A percentile compares a stretch with the other conserved stretches of the same genome.
These are phyloP conservation scores for Marasmius fiardii DNA, from an alignment of 1,284 basidiomycete genomes.

Conservation along the genomic window DNA sequence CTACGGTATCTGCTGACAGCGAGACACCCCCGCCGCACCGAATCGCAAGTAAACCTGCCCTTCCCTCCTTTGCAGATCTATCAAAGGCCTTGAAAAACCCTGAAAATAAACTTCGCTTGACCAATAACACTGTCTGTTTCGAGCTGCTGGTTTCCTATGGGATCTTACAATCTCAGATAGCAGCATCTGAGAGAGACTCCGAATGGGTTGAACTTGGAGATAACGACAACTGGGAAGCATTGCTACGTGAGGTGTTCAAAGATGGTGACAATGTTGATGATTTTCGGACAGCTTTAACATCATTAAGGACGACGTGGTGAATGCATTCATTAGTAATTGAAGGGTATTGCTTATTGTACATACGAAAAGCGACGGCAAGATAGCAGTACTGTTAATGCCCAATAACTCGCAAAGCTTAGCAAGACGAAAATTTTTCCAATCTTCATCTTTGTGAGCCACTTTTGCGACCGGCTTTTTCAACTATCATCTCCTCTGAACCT, in stretches of 20 bases:
- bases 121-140: conserved; percentile 34
- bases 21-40: conserved; percentile 17
- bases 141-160: conserved; percentile 46
- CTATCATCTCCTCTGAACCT: conserved; percentile 29
- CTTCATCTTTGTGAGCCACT: neutral
- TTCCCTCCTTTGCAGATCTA: conserved; percentile 32
- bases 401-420: neutral
- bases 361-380: neutral
- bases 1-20: conserved; percentile 13
- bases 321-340: neutral
- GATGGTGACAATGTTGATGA: neutral
- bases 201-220: conserved; percentile 41
- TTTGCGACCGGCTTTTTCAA: conserved; percentile 5
- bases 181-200: conserved; percentile 31
- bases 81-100: conserved; percentile 27
- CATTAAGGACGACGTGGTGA: neutral
- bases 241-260: conserved; percentile 30
- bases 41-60: conserved; percentile 23
- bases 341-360: neutral
- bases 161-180: conserved; percentile 33
- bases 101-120: neutral
- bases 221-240: conserved; percentile 28
- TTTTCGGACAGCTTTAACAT: conserved; percentile 6
- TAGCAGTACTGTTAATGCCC: neutral
- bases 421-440: no score